Evolutionary conservation across 208 protist genomes (phyloP).

Genomic region (Crithidia mellificae): DNA sequence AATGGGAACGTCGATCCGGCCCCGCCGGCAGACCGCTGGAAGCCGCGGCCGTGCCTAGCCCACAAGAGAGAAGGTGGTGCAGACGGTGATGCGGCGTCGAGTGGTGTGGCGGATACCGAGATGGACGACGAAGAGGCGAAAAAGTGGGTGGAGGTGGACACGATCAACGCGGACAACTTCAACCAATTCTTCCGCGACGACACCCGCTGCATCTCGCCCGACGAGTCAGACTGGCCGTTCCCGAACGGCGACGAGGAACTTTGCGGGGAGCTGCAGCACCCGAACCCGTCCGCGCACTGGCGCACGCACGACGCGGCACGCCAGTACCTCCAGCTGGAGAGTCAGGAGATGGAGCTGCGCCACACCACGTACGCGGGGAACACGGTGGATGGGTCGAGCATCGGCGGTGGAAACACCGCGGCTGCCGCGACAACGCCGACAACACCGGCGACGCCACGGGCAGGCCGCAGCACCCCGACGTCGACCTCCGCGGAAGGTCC

Average conservation of each 20-base stretch:
- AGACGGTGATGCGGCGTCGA: not conserved
- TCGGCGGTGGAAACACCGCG: not conserved
- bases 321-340: constrained; percentile 21
- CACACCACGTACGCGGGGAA: not conserved
- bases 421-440: not conserved
- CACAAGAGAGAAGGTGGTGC: constrained; percentile 2
- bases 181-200: constrained; percentile 33
- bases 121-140: not conserved
- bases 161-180: constrained; percentile 41
- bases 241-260: constrained; percentile 27
- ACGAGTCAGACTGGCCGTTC: constrained; percentile 13
- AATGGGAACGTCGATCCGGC: constrained; percentile 18
- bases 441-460: not conserved
- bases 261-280: constrained; percentile 28
- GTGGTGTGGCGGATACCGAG: not conserved
- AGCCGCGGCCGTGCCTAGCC: constrained; percentile 31
- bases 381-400: not conserved
- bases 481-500: not conserved
- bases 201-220: constrained; percentile 29
- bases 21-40: constrained; percentile 14
- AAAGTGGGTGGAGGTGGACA: constrained; percentile 25
- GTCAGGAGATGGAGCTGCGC: not conserved
- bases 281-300: constrained; percentile 36
- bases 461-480: not conserved
- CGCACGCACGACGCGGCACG: constrained; percentile 27